phyloP scores from a whole-genome alignment of 2,329 filamentous ascomycete species.

The Rachicladosporium sp. region DNA sequence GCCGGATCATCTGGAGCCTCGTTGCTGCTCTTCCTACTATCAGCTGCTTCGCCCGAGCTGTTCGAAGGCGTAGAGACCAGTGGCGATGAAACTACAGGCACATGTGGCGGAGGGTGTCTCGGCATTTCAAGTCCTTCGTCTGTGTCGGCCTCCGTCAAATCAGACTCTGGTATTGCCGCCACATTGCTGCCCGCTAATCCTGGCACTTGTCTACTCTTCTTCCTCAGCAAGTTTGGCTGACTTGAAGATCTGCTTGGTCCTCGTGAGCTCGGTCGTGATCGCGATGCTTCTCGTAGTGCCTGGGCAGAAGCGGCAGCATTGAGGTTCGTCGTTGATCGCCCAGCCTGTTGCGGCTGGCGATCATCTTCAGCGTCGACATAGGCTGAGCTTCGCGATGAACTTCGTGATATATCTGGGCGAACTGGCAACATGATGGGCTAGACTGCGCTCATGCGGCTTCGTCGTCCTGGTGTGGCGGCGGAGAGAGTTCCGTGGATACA shows the following conservation, averaged over 20 bases:
- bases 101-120: background rate
- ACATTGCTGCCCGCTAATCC: conserved; percentile 5
- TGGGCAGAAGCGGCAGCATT: conserved; percentile 23
- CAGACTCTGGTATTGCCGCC: background rate
- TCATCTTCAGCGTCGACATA: conserved; percentile 13
- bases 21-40: conserved; percentile 2
- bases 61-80: conserved; percentile 3
- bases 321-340: conserved; percentile 20
- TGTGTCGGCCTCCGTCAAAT: background rate
- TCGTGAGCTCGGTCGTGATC: conserved; percentile 7
- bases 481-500: no score
- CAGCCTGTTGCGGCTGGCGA: conserved; percentile 19
- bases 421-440: conserved; percentile 3
- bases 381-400: conserved; percentile 7
- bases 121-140: conserved; percentile 2
- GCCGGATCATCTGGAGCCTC: background rate
- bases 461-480: no score
- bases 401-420: conserved; percentile 4
- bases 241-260: conserved; percentile 6
- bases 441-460: no score
- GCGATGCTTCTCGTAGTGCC: conserved; percentile 20
- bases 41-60: conserved; percentile 5
- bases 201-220: conserved; percentile 6
- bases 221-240: conserved; percentile 10
- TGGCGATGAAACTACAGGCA: conserved; percentile 3